Base-by-base conservation (phyloP, 768 basidiomycete genomes). In the Chalciporus piperatus region DNA sequence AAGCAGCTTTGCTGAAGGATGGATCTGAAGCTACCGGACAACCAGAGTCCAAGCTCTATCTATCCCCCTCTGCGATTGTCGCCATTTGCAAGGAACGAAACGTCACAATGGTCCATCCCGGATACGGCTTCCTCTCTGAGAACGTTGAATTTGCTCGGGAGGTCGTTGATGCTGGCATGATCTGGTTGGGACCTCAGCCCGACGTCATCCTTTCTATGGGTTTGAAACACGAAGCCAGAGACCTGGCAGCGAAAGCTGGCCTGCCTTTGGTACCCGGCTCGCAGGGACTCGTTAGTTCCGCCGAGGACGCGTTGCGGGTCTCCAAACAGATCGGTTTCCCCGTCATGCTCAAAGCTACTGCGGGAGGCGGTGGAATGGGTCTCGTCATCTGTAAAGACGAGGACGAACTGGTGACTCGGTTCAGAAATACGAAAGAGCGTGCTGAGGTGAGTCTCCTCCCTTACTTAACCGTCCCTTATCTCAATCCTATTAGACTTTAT, bases 311-410 rank as follows among this genome's bases (percentile, higher is more conserved):
- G 0, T 44, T 74, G 9, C 51, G 57, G 14, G 61, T 73, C 2
- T 79, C 80, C 11, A 56, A 51, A 9, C 51, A 54, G 4, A 70
- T 83, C 20, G 82, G 82, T 0, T 85, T 72, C 55, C 86, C 85
- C 0, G 73, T 88, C 5, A 79, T 86, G 63, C 62, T 87, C 56
- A 87, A 86, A 63, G 80, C 84, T 1, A 84, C 82, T 1, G 82
- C 81, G 0, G 85, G 84, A 3, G 86, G 85, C 1, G 85, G 86
- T 3, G 86, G 85, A 0, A 81, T 84, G 77, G 85, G 84, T 4
- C 76, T 87, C 59, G 73, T 76, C 7, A 71, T 85, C 25, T 86
- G 84, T 58, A 53, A 59, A 16, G 59, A 70, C 40, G 73, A 72
- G n/a, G 45, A 50, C 0, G 76, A 77, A 27, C 58, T 84, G 19